Evolutionary conservation across 2,329 filamentous ascomycete species (phyloP), one percentile per base, ranked within the genome.

Genomic region (Paecilomyces niveus): DNA sequence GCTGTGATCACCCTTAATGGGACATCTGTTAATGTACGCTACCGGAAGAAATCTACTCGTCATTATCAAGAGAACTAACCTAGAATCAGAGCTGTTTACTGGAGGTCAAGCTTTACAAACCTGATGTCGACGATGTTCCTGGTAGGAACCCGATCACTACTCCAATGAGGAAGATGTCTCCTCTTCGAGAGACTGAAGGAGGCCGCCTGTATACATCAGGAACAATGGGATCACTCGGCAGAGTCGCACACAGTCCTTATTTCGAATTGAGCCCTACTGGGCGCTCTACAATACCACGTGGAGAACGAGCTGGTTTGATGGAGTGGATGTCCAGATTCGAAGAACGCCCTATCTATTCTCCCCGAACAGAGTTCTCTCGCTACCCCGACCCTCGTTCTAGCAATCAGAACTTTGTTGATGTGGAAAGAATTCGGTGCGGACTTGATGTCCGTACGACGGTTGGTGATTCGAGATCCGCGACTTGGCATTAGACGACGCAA

Each of bases 401-500:
- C 50, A 75, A 74, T 56, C 76, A 79, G 61, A 78, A 79, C 59
- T 67, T 74, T 45, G 76, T 80, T 35, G 75, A 78, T 60, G 68
- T 74, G 24, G 71, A 74, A 54, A 70, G 74, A n/a, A 78, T 80
- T 59, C 71, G 73, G 24, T 64, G 84, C 15, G 89, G 89, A 9
- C 82, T 83, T 53, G 89, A 92, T 69, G 88, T 91, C 59, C 84
- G 89, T 55, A 91, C 89, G 8, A 92, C 88, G 0, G 88, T 89
- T 77, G 74, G 83, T 75, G 26, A 35, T 35, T 51, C 31, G 8
- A 35, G 11, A 18, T 1, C 21, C 39, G n/a, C 56, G 31, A 9
- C 61, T 24, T 6, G 54, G 57, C 31, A 54, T 18, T 10, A 32
- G 53, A 64, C 6, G 26, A 26, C 22, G 49, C 18, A 51, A 53